Conservation (phyloP, 2,329 filamentous ascomycete genomes). For the Periglandula ipomoeae region DNA sequence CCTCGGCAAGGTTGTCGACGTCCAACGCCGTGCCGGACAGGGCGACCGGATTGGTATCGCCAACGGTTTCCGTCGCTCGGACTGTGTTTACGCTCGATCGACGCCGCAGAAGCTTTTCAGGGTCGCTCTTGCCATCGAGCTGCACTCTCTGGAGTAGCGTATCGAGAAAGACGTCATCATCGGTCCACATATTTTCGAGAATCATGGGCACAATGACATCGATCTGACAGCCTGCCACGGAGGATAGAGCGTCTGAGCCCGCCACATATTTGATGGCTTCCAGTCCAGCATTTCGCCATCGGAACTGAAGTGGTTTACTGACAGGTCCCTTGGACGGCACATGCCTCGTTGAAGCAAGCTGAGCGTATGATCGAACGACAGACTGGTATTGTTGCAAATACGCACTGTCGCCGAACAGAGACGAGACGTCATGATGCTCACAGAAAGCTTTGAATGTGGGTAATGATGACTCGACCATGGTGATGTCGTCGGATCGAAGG, state of each 20-base stretch:
- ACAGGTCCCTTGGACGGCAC: constrained; percentile 38
- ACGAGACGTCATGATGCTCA: constrained; percentile 76
- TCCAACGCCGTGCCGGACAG: constrained; percentile 76
- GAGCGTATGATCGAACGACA: constrained; percentile 70
- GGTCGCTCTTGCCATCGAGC: constrained; percentile 58
- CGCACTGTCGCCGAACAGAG: constrained; percentile 74
- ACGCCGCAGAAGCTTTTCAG: constrained; percentile 53
- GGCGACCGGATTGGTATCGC: constrained; percentile 58
- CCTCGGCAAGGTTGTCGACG: constrained; percentile 80
- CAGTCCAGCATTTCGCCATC: constrained; percentile 67
- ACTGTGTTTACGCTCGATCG: constrained; percentile 75
- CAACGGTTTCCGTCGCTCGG: constrained; percentile 51
- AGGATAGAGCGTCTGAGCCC: constrained; percentile 67
- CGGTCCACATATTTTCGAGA: constrained; percentile 75
- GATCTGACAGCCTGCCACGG: constrained; percentile 67
- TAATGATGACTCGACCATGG: constrained; percentile 84
- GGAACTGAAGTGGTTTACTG: constrained; percentile 67
- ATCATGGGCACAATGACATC: constrained; percentile 75
- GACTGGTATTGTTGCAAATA: constrained; percentile 77
- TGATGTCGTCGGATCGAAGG: constrained; percentile 77
- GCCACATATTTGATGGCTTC: constrained; percentile 76
- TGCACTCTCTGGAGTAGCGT: constrained; percentile 58
- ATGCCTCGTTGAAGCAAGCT: constrained; percentile 61
- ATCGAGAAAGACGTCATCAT: constrained; percentile 60
- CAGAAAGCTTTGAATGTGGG: constrained; percentile 84